Conservation (phyloP, 1,284 basidiomycete species). For the Papiliotrema terrestris region DNA sequence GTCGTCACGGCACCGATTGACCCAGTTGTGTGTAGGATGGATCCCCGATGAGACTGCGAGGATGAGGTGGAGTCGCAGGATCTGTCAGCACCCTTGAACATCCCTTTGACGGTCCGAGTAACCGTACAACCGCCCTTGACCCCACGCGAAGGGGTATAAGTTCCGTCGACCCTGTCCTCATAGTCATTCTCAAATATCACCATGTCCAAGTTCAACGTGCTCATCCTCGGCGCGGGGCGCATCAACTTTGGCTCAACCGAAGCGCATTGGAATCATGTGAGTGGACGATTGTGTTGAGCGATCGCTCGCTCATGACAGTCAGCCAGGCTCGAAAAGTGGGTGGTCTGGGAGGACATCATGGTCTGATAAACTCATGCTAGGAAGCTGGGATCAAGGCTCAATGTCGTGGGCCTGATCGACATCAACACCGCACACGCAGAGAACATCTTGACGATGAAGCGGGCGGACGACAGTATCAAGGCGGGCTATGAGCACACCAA, state of each 20-base stretch:
- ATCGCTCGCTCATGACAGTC: constrained; percentile 5
- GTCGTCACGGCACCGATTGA: too few relatives aligned
- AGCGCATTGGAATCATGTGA: constrained; percentile 26
- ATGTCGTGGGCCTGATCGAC: constrained; percentile 88
- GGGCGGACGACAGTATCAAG: constrained; percentile 71
- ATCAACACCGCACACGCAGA: constrained; percentile 74
- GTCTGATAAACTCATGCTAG: not conserved
- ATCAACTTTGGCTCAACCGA: constrained; percentile 32
- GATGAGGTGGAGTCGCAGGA: too few relatives aligned
- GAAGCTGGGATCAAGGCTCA: constrained; percentile 87
- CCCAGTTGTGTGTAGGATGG: too few relatives aligned
- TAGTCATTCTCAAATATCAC: not conserved
- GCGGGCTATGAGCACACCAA: constrained; percentile 83
- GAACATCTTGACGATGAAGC: constrained; percentile 75
- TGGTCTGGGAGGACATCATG: not conserved
- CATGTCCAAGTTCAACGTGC: constrained; percentile 19
- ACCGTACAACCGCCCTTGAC: too few relatives aligned
- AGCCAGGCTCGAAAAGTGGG: constrained; percentile 19
- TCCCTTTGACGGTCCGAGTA: too few relatives aligned
- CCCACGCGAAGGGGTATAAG: too few relatives aligned
- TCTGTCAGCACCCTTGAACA: too few relatives aligned
- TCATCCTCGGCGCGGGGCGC: constrained; percentile 32
- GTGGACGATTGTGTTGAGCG: not conserved
- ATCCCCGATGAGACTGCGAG: too few relatives aligned
- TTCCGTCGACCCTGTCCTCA: too few relatives aligned